Base-by-base conservation (phyloP, 1,284 basidiomycete species). In the Apiotrichum brassicae region DNA sequence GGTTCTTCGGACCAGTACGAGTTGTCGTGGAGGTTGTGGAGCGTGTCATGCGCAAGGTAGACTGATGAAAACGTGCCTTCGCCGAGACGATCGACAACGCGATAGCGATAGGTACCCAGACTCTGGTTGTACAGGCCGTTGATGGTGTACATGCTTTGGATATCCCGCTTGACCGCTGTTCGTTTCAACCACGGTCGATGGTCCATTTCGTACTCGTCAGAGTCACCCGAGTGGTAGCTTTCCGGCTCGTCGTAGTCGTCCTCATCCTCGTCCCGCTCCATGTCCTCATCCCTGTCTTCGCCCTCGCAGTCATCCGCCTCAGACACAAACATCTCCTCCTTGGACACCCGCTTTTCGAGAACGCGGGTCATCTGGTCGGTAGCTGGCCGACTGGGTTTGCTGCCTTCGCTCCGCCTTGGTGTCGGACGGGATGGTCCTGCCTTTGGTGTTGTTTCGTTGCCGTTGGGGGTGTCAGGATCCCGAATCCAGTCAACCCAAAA, bases 61-160 rank as follows among this genome's bases (percentile, higher is more conserved):
- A 99, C 94, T 9, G 92, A 93, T 0, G 94, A 97, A 74, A 99
- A 99, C 2, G 94, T 99, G 22, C 94, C 81, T 56, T 94, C 97
- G 14, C 94, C 94, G 0, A 98, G 80, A 6, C 92, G 81, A 74
- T 97, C 94, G 23, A 97, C 74, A 22, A 97, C 78, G 51, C 78
- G 79, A 77, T 95, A 98, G 58, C 86, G 46, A 25, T 51, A 53
- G 13, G 30, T 42, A 5, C 40, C 34, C 1, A 56, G 26, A 5
- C 18, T 30, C 11, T 44, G 34, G 43, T 56, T 53, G 28, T 48
- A 48, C 18, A 56, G 33, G 2, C 55, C 55, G 11, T 36, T 45
- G 23, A 47, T 51, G 18, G 48, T 52, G 39, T 74, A 68, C 19
- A 81, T 64, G 19, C 74, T 72, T 22, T 66, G 59, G 48, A 97